Evolutionary conservation across 306 rosid species (phyloP).

Genomic region (Luffa acutangula): DNA sequence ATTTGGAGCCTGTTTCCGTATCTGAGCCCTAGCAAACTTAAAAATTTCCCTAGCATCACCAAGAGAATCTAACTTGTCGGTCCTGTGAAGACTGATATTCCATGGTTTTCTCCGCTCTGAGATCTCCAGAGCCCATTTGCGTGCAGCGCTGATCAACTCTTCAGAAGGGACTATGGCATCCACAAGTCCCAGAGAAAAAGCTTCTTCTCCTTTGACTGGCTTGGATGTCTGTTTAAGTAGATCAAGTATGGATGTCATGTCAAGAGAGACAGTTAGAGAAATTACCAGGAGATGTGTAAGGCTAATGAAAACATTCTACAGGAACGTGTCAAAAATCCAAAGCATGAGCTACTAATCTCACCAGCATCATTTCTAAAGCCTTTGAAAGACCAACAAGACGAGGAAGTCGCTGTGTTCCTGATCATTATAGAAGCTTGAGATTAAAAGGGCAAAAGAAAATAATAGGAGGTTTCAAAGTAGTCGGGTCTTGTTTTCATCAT

Average conservation of each 20-base stretch:
- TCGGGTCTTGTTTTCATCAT: background rate
- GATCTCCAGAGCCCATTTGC: conserved; percentile 83
- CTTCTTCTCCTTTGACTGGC: conserved; percentile 81
- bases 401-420: conserved; percentile 97
- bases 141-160: conserved; percentile 65
- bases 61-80: conserved; percentile 75
- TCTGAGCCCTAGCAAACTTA: conserved; percentile 66
- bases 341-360: conserved; percentile 18
- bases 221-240: conserved; percentile 48
- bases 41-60: conserved; percentile 89
- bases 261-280: background rate
- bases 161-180: conserved; percentile 60
- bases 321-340: background rate
- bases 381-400: conserved; percentile 94
- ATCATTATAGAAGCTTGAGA: conserved; percentile 22
- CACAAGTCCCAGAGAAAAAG: conserved; percentile 70
- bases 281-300: background rate
- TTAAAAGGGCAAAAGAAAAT: conserved; percentile 13
- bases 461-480: background rate
- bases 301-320: background rate
- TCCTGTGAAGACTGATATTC: conserved; percentile 81
- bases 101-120: conserved; percentile 57
- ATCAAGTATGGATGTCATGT: background rate
- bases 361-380: conserved; percentile 93
- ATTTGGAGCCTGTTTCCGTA: conserved; percentile 71